Base-by-base conservation (phyloP, 192 early-diverging fungal genomes). In the Umbelopsis isabellina region DNA sequence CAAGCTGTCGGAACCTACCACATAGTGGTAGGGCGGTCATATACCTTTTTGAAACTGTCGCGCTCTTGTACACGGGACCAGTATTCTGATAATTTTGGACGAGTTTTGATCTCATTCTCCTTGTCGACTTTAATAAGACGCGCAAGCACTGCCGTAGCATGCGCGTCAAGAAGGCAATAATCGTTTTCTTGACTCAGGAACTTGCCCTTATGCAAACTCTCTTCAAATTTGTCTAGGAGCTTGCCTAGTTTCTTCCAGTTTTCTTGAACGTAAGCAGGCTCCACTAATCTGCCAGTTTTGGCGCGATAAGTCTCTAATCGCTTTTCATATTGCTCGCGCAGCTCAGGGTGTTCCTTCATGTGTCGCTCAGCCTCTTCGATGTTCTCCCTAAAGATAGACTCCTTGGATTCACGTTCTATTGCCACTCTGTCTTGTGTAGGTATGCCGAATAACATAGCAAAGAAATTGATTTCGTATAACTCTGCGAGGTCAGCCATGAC, bases 171-270 rank as follows among this genome's bases (percentile, higher is more conserved):
- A 16, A 61, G 33, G 30, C 33, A 61, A 25, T 35, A 35, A n/a
- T 61, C 55, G n/a, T 61, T 61, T 35, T 61, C 55, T n/a, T 61
- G 25, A 30, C 55, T 61, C 27, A 61, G 27, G 18, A 61, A 61
- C 37, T 61, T 33, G 30, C 55, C 55, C 4, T 61, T 6, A 25
- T 8, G 0, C 10, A 61, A 5, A 10, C 16, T 61, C 4, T 61
- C 55, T 61, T 61, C 55, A 61, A 61, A 61, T 25, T 7, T 15
- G 27, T 61, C 55, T 16, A 61, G 25, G n/a, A 61, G 27, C 18
- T 25, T 25, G 25, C 55, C 9, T 35, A 61, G 55, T 35, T 61
- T 61, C 0, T 11, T 30, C 55, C 55, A 27, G 4, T 61, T 12
- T 0, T 15, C 30, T 61, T 61, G 55, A n/a, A 61, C 30, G 12